Evolutionary conservation across 2,329 filamentous ascomycete species (phyloP), one percentile per base, ranked within the genome.

Genomic region (Diaporthe sp.): DNA sequence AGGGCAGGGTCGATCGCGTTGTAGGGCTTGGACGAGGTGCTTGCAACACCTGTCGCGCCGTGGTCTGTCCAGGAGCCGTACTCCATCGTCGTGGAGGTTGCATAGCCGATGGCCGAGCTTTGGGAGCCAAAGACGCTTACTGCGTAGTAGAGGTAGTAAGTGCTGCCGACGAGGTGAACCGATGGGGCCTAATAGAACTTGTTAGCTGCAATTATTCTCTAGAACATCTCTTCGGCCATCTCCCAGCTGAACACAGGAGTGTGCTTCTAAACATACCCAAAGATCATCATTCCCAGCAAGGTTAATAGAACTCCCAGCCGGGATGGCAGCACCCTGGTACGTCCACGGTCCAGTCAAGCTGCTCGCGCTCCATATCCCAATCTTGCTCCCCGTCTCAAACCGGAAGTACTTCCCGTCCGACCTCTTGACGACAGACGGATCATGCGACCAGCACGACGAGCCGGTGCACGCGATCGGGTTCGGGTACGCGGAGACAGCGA

Each of bases 141-240:
- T 1, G 89, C 85, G 82, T 93, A 93, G 86, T 92, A 93, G n/a
- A 94, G 87, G 78, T 92, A 88, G 83, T 93, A 93, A 0, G 85
- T 84, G 71, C 83, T 84, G 76, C 88, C 88, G n/a, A 93, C 85
- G 22, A 88, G 82, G 25, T 84, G 81, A 19, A 92, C 88, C 77
- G 94, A 92, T 0, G 92, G 92, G 2, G 92, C 92, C 91, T 92
- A 54, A 1, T 4, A 9, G 9, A 19, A 15, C n/a, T 22, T 70
- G 54, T 58, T 9, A 72, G 17, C 15, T 7, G 8, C 60, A n/a
- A n/a, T n/a, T n/a, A n/a, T n/a, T n/a, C n/a, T n/a, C n/a, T n/a
- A n/a, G n/a, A n/a, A n/a, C n/a, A n/a, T n/a, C n/a, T n/a, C n/a
- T n/a, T n/a, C n/a, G n/a, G 35, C 35, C 35, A 38, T 38, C n/a